Percentiles rank a stretch among this genome's conserved stretches.
Conservation (phyloP, 495 filamentous ascomycete genomes). For the Trichoderma parareesei region DNA sequence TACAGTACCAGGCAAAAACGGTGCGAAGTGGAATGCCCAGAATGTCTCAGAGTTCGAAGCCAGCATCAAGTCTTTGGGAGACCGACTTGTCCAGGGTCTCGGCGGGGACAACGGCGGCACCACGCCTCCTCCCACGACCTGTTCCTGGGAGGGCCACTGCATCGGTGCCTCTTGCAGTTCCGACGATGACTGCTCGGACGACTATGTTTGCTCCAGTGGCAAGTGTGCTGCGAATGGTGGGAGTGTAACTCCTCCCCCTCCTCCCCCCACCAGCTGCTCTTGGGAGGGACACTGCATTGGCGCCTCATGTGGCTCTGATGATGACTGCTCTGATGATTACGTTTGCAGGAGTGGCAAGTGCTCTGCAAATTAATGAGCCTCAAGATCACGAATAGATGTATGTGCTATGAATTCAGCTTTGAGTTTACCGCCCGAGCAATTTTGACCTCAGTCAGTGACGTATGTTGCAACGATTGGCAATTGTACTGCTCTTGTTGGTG, state of each 20-base stretch:
- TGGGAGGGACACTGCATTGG: constrained; percentile 1
- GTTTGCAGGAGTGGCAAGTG: neutral
- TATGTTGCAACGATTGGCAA: no score
- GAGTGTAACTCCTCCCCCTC: neutral
- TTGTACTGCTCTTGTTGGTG: no score
- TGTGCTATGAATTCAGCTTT: no score
- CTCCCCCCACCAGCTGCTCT: neutral
- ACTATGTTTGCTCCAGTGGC: neutral
- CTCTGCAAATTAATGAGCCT: neutral
- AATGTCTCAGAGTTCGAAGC: neutral
- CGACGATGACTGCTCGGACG: neutral
- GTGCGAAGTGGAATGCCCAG: constrained; percentile 41
- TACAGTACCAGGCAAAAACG: constrained; percentile 40
- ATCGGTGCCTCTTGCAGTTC: neutral
- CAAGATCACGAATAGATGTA: no score
- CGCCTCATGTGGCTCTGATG: neutral
- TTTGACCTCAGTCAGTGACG: no score
- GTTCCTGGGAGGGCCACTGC: neutral
- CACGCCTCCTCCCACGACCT: neutral
- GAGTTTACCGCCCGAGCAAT: no score
- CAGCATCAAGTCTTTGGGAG: neutral
- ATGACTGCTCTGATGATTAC: neutral
- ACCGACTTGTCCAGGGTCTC: neutral
- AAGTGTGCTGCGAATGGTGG: neutral
- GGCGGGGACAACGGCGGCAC: neutral